These are phyloP conservation scores for Podila epicladia DNA, from an alignment of 192 early-diverging fungal species.

Conservation along the genomic window DNA sequence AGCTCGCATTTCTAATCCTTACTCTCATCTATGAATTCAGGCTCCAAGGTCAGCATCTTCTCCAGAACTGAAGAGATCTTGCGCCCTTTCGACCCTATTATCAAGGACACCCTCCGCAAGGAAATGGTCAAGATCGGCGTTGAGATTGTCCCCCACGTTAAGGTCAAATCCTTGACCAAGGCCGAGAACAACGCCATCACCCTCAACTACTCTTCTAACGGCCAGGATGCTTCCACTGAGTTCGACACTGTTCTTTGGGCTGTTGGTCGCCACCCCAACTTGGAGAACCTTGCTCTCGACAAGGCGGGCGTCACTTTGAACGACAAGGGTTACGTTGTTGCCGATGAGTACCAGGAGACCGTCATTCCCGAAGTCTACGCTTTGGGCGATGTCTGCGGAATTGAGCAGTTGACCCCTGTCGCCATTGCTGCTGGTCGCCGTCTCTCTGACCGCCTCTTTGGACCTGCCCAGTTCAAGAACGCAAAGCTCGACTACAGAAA, in stretches of 20 bases:
- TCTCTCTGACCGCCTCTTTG: constrained; percentile 93
- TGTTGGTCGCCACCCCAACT: constrained; percentile 85
- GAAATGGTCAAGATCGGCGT: constrained; percentile 83
- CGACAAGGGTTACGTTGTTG: constrained; percentile 77
- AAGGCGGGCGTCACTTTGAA: constrained; percentile 69
- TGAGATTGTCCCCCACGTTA: constrained; percentile 76
- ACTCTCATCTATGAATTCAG: constrained; percentile 6
- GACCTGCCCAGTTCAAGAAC: constrained; percentile 71
- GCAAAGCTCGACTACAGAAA: constrained; percentile 92
- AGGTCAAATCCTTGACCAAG: constrained; percentile 71
- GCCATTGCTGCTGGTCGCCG: constrained; percentile 95
- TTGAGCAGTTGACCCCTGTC: constrained; percentile 93
- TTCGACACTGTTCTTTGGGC: constrained; percentile 94
- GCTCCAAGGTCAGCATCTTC: constrained; percentile 80
- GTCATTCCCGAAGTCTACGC: constrained; percentile 75
- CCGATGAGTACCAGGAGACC: constrained; percentile 92
- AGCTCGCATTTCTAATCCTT: not conserved
- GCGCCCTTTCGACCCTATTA: constrained; percentile 85
- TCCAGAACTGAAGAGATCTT: constrained; percentile 89
- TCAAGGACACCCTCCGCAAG: constrained; percentile 80
- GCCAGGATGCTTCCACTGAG: constrained; percentile 58
- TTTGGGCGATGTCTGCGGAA: constrained; percentile 95
- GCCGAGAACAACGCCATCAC: constrained; percentile 58
- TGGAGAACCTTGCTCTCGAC: constrained; percentile 75
- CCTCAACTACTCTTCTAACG: constrained; percentile 54